A percentile compares a stretch with the other conserved stretches of the same genome.
Evolutionary conservation across 352 stramenopile genomes (phyloP).

Genomic region (Pythium folliculosum): DNA sequence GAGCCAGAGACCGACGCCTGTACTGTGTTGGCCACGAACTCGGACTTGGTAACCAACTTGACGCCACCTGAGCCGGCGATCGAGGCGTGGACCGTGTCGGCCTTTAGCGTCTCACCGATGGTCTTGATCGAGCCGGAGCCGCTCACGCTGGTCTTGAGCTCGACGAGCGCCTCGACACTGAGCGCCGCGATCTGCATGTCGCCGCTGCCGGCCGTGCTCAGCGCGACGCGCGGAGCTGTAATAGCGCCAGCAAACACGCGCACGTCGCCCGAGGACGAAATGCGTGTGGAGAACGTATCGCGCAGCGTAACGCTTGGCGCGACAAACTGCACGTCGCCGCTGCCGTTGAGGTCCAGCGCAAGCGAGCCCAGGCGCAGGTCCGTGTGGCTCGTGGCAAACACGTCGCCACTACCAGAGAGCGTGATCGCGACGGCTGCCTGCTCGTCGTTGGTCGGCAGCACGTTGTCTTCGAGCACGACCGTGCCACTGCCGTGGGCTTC

Average conservation of each 20-base stretch:
- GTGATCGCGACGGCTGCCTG: slow-evolving; percentile 22
- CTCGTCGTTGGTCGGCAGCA: slow-evolving; percentile 25
- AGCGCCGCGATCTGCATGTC: slow-evolving; percentile 28
- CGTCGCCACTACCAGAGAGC: slow-evolving; percentile 26
- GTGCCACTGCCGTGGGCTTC: slow-evolving; percentile 8
- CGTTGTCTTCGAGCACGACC: slow-evolving; percentile 33
- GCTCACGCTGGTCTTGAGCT: not conserved
- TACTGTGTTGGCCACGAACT: slow-evolving; percentile 21
- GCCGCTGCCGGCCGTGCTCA: slow-evolving; percentile 27
- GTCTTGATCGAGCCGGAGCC: slow-evolving; percentile 23
- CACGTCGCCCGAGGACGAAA: slow-evolving; percentile 26
- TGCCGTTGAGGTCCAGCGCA: slow-evolving; percentile 28
- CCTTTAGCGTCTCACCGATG: slow-evolving; percentile 19
- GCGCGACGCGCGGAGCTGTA: slow-evolving; percentile 3
- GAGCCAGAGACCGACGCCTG: slow-evolving; percentile 26
- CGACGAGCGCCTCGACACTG: not conserved
- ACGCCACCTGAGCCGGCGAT: slow-evolving; percentile 32
- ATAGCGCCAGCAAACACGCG: slow-evolving; percentile 23
- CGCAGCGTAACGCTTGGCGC: slow-evolving; percentile 15
- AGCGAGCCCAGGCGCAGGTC: slow-evolving; percentile 30
- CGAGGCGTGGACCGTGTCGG: slow-evolving; percentile 7
- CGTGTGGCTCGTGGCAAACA: slow-evolving; percentile 22
- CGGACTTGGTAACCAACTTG: slow-evolving; percentile 23
- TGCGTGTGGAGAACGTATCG: slow-evolving; percentile 6
- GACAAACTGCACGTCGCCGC: slow-evolving; percentile 35